Base-by-base conservation (phyloP, 352 stramenopile species). In the Globisporangium orthogonon region DNA sequence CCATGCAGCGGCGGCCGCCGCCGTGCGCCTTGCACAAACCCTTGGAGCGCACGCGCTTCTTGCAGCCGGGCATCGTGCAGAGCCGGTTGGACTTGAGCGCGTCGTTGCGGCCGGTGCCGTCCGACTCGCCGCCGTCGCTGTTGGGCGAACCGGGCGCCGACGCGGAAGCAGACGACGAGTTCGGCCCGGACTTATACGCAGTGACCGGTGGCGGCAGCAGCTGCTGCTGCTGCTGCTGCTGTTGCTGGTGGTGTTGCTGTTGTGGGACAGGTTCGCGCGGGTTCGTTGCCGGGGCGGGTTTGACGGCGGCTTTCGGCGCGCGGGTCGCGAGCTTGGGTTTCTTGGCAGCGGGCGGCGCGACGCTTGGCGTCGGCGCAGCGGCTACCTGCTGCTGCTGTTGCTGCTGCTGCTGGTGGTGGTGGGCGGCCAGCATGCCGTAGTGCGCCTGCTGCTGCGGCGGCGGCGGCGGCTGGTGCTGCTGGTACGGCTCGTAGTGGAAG, bases 1-100 rank as follows among this genome's bases (percentile, higher is more conserved):
- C 77, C 71, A 89, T 87, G 56, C 86, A 96, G 44, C 78, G 75
- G 6, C 80, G 77, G 47, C 82, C 84, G 11, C 82, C 84, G 11
- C 84, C 84, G 60, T 94, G 84, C 3, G 82, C 82, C 60, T 91
- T 94, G 69, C 84, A 94, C 1, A 94, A 67, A 1, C 84, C 84
- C 69, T 92, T 91, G 45, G 82, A 92, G 30, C 83, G 82, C 59
- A 91, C 80, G 45, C 80, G 79, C 69, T 93, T 94, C 56, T 88
- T 87, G 68, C 85, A 93, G 50, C 78, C 76, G 0, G 84, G 82
- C 69, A 91, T 88, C 35, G 78, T 92, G 64, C 84, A 94, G 14
- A 90, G 70, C 7, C 83, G 81, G 56, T 87, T 87, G 31, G 78
- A 85, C 75, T 91, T 91, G 61, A 91, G 76, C 48, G 74, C 65